Percentiles rank a stretch among this genome's conserved stretches.
phyloP scores from a whole-genome alignment of 345 rosid genomes.

The thale cress (Arabidopsis thaliana) region TAIR10.1 NC_003070.9:7460001-7460500 shows the following conservation, averaged over 20 bases:
- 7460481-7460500: constrained; percentile 29
- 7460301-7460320: constrained; percentile 23
- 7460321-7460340: constrained; percentile 20
- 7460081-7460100: too few relatives aligned
- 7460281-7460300: background rate
- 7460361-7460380: constrained; percentile 7
- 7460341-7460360: constrained; percentile 26
- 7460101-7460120: too few relatives aligned
- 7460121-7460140: too few relatives aligned
- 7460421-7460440: constrained; percentile 13
- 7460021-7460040: too few relatives aligned
- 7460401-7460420: constrained; percentile 32
- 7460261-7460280: background rate
- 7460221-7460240: too few relatives aligned
- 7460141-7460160: too few relatives aligned
- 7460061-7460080: too few relatives aligned
- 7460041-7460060: too few relatives aligned
- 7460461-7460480: background rate
- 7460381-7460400: constrained; percentile 3
- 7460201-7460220: too few relatives aligned
- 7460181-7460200: too few relatives aligned
- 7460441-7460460: constrained; percentile 4
- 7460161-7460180: too few relatives aligned
- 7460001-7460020: too few relatives aligned
- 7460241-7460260: background rate